Evolutionary conservation across 78 protist species (phyloP), one percentile per base, ranked within the genome.

Genomic region (Dictyostelium purpureum): DNA sequence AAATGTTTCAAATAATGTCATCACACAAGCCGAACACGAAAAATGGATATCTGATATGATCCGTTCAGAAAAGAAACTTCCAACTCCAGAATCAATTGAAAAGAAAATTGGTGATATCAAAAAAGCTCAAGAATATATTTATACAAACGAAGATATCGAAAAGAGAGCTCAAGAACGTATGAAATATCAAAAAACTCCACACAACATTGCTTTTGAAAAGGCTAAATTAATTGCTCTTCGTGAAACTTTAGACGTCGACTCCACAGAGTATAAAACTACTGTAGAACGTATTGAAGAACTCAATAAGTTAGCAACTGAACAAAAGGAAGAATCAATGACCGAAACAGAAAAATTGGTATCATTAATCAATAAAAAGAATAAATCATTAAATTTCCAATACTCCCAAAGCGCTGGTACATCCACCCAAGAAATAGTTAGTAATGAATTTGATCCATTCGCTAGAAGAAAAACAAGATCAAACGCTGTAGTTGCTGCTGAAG

Each of bases 31-130:
- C 0, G 90, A 83, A 43, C 90, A 83, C 42, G 90, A 83, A 47
- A 49, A 57, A 40, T 83, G 90, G 90, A 83, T 83, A 54, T 69
- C 70, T 40, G 90, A 83, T 42, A 83, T 83, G 90, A 19, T 67
- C 0, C 79, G 90, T 43, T 79, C 90, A 0, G 11, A 42, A 21
- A 33, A 83, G 31, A 11, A 12, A 3, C 37, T 83, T 12, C 90
- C 90, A 19, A 21, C 37, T 28, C 66, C 35, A 0, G 63, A 70
- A n/a, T 19, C 19, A 6, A 83, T 83, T 49, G 59, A 67, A 40
- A 28, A 0, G 10, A 83, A 83, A 57, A 69, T 83, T 40, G 42
- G 28, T 28, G 90, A 71, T n/a, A 83, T 83, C 26, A 49, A 83
- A 31, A 19, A 28, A 5, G 90, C 90, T 18, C 21, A 51, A 18